phyloP scores from a whole-genome alignment of 2,329 filamentous ascomycete genomes.

The Ophiostoma tasmaniense region DNA sequence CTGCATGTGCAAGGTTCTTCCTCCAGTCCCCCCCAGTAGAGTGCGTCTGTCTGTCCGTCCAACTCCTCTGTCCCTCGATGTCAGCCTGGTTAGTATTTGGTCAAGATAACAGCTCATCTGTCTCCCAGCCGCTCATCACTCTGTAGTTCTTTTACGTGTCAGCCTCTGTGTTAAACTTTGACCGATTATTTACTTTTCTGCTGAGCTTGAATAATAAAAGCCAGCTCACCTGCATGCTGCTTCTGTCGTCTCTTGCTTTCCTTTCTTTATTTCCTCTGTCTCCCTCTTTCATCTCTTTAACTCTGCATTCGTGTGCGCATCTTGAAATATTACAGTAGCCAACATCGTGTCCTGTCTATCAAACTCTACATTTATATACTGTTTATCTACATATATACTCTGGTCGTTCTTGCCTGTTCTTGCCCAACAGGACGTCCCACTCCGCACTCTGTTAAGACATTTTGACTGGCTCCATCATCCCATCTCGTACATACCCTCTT shows the following conservation, averaged over 20 bases:
- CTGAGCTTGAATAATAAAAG: too few relatives aligned
- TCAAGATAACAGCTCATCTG: too few relatives aligned
- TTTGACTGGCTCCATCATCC: not conserved
- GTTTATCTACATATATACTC: not conserved
- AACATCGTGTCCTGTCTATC: not conserved
- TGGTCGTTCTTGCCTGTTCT: too few relatives aligned
- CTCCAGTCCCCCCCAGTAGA: not conserved
- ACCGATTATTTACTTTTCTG: too few relatives aligned
- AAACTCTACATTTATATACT: too few relatives aligned
- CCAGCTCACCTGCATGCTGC: too few relatives aligned
- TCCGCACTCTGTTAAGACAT: not conserved
- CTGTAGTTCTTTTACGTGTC: not conserved
- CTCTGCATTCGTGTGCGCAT: too few relatives aligned
- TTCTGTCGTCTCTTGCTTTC: too few relatives aligned
- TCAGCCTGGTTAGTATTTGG: not conserved
- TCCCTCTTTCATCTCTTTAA: not conserved
- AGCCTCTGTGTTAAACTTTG: not conserved
- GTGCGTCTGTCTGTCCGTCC: not conserved
- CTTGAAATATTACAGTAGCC: too few relatives aligned
- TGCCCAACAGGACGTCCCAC: not conserved
- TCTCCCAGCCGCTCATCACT: not conserved
- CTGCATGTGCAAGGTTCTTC: not conserved
- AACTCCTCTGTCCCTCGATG: not conserved
- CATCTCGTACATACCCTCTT: not conserved
- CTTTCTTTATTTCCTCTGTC: not conserved